Evolutionary conservation across 1,284 basidiomycete genomes (phyloP), one percentile per base, ranked within the genome.

Genomic region (Apiotrichum veenhuisii): DNA sequence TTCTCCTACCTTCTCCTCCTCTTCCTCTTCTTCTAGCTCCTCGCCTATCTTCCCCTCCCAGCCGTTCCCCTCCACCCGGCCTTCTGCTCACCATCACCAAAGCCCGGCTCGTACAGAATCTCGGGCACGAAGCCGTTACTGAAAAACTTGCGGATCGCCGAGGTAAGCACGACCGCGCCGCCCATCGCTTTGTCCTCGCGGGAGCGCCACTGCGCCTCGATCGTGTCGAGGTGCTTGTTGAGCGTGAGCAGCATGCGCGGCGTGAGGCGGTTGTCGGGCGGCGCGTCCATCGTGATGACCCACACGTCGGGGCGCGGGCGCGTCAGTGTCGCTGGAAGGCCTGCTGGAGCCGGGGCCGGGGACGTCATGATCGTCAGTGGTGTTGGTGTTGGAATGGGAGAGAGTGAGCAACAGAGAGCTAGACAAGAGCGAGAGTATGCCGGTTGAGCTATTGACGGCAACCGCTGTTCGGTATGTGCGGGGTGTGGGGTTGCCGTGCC

Each of bases 141-240:
- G 76, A 92, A 94, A 81, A 92, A 93, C 76, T 91, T 92, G 67
- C 90, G 83, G 69, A 88, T 86, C 55, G 81, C 80, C 58, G 81
- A 81, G 50, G 89, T 84, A 47, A 93, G 83, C 53, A 93, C 84
- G 38, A 94, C 75, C 1, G 88, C 85, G 18, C 89, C 91, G 7
- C 70, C 71, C 34, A 61, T 64, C 27, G 33, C 26, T n/a, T 61
- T 79, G 78, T 42, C 22, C 12, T 43, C 40, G 18, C 17, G 33
- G 23, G 27, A 11, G 36, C 86, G 79, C 93, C 93, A 97, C 64
- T 88, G 82, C n/a, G 78, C 75, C 73, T 95, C 91, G 8, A 95
- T 87, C 18, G 79, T 73, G 65, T 91, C 85, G 25, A 96, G 79
- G 1, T 89, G 87, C 18, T 41, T 27, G 27, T 48, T 20, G 37